Evolutionary conservation across 805 yeast species (phyloP).

Genomic region (Kuraishia hungarica): DNA sequence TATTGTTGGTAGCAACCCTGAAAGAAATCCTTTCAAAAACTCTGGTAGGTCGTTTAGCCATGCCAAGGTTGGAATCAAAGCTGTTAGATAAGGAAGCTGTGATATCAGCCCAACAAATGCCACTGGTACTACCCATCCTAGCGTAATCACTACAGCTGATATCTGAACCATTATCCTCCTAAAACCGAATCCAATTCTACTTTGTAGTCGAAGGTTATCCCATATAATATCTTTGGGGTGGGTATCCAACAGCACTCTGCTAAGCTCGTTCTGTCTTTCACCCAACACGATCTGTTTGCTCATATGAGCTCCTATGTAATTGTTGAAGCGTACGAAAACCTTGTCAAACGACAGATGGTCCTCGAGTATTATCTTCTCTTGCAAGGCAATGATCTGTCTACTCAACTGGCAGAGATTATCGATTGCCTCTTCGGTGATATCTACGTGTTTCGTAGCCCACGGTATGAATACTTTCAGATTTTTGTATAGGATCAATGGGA

Average conservation of each 20-base stretch:
- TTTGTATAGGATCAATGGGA: neutral
- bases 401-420: neutral
- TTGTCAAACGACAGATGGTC: conserved; percentile 22
- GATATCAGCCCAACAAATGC: conserved; percentile 71
- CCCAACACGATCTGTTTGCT: conserved; percentile 52
- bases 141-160: conserved; percentile 38
- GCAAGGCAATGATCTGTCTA: neutral
- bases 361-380: conserved; percentile 4
- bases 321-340: conserved; percentile 55
- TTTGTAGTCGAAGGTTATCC: conserved; percentile 43
- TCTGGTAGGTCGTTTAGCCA: conserved; percentile 51
- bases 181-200: conserved; percentile 25
- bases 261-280: conserved; percentile 31
- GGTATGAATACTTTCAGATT: neutral
- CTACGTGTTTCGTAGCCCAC: neutral
- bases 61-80: conserved; percentile 48
- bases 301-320: conserved; percentile 48
- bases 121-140: conserved; percentile 73
- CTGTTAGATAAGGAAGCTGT: conserved; percentile 59
- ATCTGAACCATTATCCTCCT: conserved; percentile 36
- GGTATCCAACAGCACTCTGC: conserved; percentile 38
- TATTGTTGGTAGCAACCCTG: conserved; percentile 62
- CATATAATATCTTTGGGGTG: conserved; percentile 67
- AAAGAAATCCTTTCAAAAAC: conserved; percentile 40
- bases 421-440: neutral